Base-by-base conservation (phyloP, 768 basidiomycete species). In the Russula sp. region DNA sequence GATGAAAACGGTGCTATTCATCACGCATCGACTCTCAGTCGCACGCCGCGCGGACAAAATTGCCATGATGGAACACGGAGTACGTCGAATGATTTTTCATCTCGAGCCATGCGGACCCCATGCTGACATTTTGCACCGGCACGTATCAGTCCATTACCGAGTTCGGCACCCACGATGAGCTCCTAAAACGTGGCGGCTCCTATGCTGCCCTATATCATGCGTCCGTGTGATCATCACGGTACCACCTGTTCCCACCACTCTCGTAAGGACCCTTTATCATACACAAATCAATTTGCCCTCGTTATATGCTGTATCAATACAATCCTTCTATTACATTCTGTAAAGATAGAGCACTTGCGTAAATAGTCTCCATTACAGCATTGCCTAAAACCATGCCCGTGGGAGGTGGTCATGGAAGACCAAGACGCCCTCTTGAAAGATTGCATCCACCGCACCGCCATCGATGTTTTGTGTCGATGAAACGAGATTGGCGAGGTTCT, bases 1-100 rank as follows among this genome's bases (percentile, higher is more conserved):
- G 69, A 78, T 75, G 20, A 90, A 90, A 75, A 88, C 87, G 3
- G 84, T 90, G 66, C 81, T 93, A 40, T 91, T 88, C 75, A 89
- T 92, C 70, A 92, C 91, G 6, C 91, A 93, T 75, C 82, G 88
- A 64, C 80, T 93, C 62, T 84, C 87, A 31, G 88, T 87, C 50
- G 89, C 90, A 20, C 85, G 89, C 3, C 83, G 88, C 48, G 91
- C 91, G 65, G 89, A 93, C 76, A 91, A 90, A 75, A 83, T 91
- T 66, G 89, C 88, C 48, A 88, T 91, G 85, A 89, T 91, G 87
- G 86, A 91, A 68, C 80, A 81, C 69, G 89, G 89, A 61, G 80
- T 81, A 67, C 64, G 79, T 77, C 22, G 31, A 55, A 55, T 54
- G 11, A 35, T 48, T 50, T 45, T 40, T 65, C 42, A 67, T 63